These are phyloP conservation scores for Xerocomus nothofagi DNA, from an alignment of 1,284 basidiomycete species.

Conservation along the genomic window DNA sequence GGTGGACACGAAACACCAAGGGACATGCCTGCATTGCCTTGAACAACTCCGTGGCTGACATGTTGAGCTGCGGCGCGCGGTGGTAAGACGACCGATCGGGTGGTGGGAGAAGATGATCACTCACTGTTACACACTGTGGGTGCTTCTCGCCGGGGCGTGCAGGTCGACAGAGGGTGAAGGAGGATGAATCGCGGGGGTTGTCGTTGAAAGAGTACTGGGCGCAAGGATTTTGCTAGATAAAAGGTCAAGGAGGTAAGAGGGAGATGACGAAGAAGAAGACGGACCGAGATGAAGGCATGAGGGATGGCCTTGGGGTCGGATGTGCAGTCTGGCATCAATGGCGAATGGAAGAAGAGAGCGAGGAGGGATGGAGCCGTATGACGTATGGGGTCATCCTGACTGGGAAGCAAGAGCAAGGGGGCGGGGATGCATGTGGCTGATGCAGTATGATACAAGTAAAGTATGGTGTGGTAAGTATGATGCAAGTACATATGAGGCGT, in stretches of 20 bases:
- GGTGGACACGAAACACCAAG: slow-evolving; percentile 12
- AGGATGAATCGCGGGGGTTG: slow-evolving; percentile 54
- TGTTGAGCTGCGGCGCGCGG: slow-evolving; percentile 51
- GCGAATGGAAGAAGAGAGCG: slow-evolving; percentile 14
- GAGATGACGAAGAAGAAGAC: slow-evolving; percentile 15
- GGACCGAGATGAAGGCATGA: slow-evolving; percentile 40
- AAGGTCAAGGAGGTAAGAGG: neutral
- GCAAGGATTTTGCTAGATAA: slow-evolving; percentile 47
- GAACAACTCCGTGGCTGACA: slow-evolving; percentile 70
- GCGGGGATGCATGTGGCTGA: slow-evolving; percentile 19
- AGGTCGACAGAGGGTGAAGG: slow-evolving; percentile 66
- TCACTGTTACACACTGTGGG: slow-evolving; percentile 63
- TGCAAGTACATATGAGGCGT: slow-evolving; percentile 31
- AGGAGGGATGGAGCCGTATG: slow-evolving; percentile 16
- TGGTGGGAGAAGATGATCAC: slow-evolving; percentile 20
- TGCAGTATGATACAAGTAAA: slow-evolving; percentile 28
- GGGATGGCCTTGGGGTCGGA: slow-evolving; percentile 28
- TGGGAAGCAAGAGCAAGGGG: neutral
- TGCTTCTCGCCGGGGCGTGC: slow-evolving; percentile 38
- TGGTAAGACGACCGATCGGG: slow-evolving; percentile 13
- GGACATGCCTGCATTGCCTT: slow-evolving; percentile 72
- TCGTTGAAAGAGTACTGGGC: slow-evolving; percentile 56
- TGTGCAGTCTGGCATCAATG: slow-evolving; percentile 13
- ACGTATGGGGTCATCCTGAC: slow-evolving; percentile 27
- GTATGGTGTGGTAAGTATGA: slow-evolving; percentile 28